Base-by-base conservation (phyloP, 2,329 filamentous ascomycete genomes). In the Colletotrichum gigasporum region DNA sequence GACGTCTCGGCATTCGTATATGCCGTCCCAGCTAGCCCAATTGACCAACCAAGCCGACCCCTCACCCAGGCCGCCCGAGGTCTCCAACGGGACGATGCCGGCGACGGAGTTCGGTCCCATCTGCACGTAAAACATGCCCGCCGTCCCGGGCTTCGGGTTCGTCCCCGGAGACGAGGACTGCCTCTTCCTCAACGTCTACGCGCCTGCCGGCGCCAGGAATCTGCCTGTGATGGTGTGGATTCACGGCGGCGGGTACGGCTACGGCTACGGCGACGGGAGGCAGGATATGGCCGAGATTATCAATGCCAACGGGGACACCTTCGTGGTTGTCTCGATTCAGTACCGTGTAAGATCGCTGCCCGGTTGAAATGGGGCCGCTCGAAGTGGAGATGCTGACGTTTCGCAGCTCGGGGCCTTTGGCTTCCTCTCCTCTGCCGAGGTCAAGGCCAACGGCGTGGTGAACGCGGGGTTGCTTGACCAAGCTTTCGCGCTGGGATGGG, bases 401-500 rank as follows among this genome's bases (percentile, higher is more conserved):
- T 11, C 12, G 56, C 72, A 79, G 14, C 72, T 82, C 2, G 79
- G 79, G 26, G 42, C 68, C 20, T 78, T 83, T 39, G 83, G 83
- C 0, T 85, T 82, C 62, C 74, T 85, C 3, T 74, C 79, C 1
- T 78, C 79, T 26, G 76, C 79, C 11, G 73, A 77, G 34, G 73
- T 83, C 7, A 78, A 78, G 45, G 69, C 66, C 2, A 51, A 28
- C 22, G 67, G 71, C 3, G 53, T 71, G 14, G 58, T 84, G 12
- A 87, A 87, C 64, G 82, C 79, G 2, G 85, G 83, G 0, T 70
- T 86, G 1, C 72, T 83, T 2, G 84, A 86, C 67, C 82, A 85
- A 69, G 75, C 78, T 41, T 78, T 80, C 12, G 82, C 79, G 0
- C 73, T 87, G 2, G 69, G 80, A 67, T 87, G 85, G 83, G 80